Conservation (phyloP, 352 stramenopile species). For the Phytophthora tubulina region DNA sequence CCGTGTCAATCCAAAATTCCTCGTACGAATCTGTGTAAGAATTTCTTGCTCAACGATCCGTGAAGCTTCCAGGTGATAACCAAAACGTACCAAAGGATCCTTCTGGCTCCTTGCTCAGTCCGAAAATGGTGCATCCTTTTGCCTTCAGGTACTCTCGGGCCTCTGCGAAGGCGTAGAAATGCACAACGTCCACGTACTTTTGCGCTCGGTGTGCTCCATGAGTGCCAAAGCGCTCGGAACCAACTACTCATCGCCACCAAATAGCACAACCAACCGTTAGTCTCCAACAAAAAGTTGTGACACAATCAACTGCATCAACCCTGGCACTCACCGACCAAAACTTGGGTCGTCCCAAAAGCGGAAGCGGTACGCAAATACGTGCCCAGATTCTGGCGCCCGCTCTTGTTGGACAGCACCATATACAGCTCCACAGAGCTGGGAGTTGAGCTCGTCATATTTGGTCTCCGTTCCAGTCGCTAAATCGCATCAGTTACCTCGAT, state of each 20-base stretch:
- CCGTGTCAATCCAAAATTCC: conserved; percentile 9
- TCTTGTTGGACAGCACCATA: conserved; percentile 80
- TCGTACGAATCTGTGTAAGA: not conserved
- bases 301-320: conserved; percentile 6
- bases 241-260: conserved; percentile 49
- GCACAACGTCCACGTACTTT: conserved; percentile 82
- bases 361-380: conserved; percentile 82
- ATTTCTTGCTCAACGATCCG: conserved; percentile 6
- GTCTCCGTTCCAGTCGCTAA: conserved; percentile 32
- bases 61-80: conserved; percentile 7
- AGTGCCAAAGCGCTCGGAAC: conserved; percentile 79
- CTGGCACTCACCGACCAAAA: conserved; percentile 69
- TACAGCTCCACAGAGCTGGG: conserved; percentile 55
- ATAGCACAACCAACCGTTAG: conserved; percentile 20
- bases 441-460: conserved; percentile 23
- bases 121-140: conserved; percentile 70
- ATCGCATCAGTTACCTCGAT: conserved; percentile 13
- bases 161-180: conserved; percentile 77
- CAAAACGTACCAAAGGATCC: conserved; percentile 42
- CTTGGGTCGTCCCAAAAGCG: conserved; percentile 76
- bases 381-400: conserved; percentile 77
- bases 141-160: conserved; percentile 64
- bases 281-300: not conserved
- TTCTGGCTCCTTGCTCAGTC: conserved; percentile 44
- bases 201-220: conserved; percentile 81